Conservation (phyloP, 305 asterid genomes). For the Nicotiana rustica region DNA sequence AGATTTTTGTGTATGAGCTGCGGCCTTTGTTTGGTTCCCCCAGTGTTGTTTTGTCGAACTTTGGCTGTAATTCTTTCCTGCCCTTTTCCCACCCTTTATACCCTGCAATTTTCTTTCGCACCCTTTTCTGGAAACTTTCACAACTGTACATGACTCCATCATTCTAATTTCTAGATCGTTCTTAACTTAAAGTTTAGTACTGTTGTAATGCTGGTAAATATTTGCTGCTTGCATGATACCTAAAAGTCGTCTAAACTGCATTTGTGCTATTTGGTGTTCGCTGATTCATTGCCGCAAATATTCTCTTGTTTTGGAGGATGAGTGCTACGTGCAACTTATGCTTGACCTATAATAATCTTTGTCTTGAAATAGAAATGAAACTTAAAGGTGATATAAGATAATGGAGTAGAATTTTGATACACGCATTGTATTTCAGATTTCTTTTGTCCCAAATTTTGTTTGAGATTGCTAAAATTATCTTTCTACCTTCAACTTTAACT, state of each 20-base stretch:
- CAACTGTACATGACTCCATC: neutral
- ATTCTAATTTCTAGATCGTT: constrained; percentile 11
- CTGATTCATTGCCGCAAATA: constrained; percentile 7
- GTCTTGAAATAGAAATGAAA: constrained; percentile 28
- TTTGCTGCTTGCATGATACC: constrained; percentile 8
- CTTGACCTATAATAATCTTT: neutral
- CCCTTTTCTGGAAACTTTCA: neutral
- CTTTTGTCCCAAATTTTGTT: constrained; percentile 13
- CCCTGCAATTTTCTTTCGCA: neutral
- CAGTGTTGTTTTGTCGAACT: neutral
- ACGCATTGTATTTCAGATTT: neutral
- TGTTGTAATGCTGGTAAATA: constrained; percentile 20
- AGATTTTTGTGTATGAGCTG: constrained; percentile 10
- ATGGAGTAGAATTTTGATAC: neutral
- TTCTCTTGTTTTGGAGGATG: constrained; percentile 21
- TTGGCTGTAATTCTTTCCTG: neutral
- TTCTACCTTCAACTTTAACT: constrained; percentile 11
- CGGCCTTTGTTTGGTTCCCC: constrained; percentile 2
- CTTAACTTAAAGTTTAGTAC: constrained; percentile 28
- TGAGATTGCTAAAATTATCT: constrained; percentile 18
- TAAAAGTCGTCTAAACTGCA: constrained; percentile 5
- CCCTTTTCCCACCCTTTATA: neutral
- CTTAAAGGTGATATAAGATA: neutral
- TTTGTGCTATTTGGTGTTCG: constrained; percentile 2
- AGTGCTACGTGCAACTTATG: constrained; percentile 3